Evolutionary conservation across 1,284 basidiomycete species (phyloP).

Genomic region (Phellopilus nigrolimitatus): DNA sequence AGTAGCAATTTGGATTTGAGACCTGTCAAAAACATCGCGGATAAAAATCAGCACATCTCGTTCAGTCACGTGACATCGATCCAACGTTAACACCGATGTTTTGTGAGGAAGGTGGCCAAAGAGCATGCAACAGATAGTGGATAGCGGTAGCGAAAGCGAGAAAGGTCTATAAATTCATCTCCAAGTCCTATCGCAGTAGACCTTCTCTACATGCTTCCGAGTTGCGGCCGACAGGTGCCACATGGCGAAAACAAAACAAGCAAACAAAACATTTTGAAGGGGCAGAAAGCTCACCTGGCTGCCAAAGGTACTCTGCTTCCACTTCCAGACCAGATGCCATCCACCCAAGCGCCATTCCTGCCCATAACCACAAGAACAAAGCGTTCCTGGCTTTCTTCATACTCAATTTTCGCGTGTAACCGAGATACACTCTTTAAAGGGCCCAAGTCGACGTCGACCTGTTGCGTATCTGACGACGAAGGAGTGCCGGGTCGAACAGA

Average conservation of each 20-base stretch:
- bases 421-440: slow-evolving; percentile 96
- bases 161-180: not conserved
- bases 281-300: slow-evolving; percentile 57
- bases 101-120: too few relatives aligned
- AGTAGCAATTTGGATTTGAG: slow-evolving; percentile 97
- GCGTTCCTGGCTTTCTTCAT: slow-evolving; percentile 79
- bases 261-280: not conserved
- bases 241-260: not conserved
- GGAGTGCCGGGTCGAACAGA: slow-evolving; percentile 39
- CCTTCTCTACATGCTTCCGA: not conserved
- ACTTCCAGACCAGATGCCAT: slow-evolving; percentile 90
- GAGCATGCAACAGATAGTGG: not conserved
- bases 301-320: slow-evolving; percentile 80
- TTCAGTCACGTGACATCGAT: slow-evolving; percentile 12
- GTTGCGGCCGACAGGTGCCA: slow-evolving; percentile 7
- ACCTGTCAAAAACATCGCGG: slow-evolving; percentile 47
- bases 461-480: slow-evolving; percentile 39
- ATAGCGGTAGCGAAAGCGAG: not conserved
- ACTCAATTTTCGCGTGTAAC: slow-evolving; percentile 93
- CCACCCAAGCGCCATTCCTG: slow-evolving; percentile 96
- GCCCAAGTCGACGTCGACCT: slow-evolving; percentile 94
- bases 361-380: slow-evolving; percentile 92
- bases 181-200: not conserved
- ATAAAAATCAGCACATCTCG: slow-evolving; percentile 16
- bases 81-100: not conserved